A percentile compares a stretch with the other conserved stretches of the same genome.
Evolutionary conservation across 1,284 basidiomycete genomes (phyloP).

Genomic region (Pterulicium gracile): DNA sequence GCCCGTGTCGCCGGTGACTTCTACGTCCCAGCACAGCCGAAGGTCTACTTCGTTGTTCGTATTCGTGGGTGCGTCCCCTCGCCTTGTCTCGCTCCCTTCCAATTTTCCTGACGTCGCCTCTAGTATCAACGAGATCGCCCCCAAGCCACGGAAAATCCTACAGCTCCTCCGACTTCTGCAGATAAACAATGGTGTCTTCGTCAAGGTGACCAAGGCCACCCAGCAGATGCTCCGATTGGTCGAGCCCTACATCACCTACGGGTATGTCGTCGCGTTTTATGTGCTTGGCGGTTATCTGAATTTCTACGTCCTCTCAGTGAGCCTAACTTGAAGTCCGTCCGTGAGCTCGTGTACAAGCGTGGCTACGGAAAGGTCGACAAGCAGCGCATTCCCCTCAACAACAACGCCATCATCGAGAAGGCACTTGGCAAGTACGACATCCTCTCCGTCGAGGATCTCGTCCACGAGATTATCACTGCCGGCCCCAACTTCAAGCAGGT

Average conservation of each 20-base stretch:
- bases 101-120: neutral
- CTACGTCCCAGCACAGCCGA: constrained; percentile 94
- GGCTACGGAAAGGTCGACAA: constrained; percentile 98
- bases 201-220: constrained; percentile 95
- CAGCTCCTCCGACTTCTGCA: constrained; percentile 97
- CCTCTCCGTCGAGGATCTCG: constrained; percentile 95
- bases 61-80: constrained; percentile 74
- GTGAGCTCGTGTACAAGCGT: constrained; percentile 98
- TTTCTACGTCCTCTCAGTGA: constrained; percentile 42
- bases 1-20: constrained; percentile 93
- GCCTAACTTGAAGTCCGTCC: constrained; percentile 93
- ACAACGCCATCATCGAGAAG: constrained; percentile 92
- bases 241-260: constrained; percentile 96
- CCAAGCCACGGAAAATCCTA: constrained; percentile 98
- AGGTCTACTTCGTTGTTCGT: constrained; percentile 97
- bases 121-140: constrained; percentile 99
- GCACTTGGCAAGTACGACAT: constrained; percentile 92
- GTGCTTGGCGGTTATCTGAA: constrained; percentile 2
- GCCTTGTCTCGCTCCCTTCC: constrained; percentile 5
- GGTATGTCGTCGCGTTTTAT: constrained; percentile 34
- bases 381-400: constrained; percentile 92
- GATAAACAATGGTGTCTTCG: constrained; percentile 99
- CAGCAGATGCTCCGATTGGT: constrained; percentile 97
- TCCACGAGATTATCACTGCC: constrained; percentile 93
- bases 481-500: constrained; percentile 99